These are phyloP conservation scores for Epichloe gansuensis DNA, from an alignment of 2,329 filamentous ascomycete genomes.

Conservation along the genomic window DNA sequence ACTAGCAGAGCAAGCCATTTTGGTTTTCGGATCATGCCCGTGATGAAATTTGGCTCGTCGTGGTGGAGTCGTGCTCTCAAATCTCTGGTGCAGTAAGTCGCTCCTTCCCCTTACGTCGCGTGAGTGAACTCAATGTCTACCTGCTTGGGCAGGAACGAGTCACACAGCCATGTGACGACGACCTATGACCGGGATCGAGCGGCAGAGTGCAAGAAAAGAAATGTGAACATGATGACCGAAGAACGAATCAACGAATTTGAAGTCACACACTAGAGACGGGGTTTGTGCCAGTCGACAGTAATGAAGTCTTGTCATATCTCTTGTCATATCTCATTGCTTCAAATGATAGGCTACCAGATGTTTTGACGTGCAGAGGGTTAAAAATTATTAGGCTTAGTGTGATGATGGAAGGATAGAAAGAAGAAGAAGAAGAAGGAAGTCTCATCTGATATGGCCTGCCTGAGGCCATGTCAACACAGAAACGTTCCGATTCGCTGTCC, in stretches of 20 bases:
- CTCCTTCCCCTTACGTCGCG: not conserved
- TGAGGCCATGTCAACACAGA: conserved; percentile 3
- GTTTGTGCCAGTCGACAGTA: not conserved
- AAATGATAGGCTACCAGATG: not conserved
- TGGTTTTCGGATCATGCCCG: not conserved
- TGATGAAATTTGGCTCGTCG: not conserved
- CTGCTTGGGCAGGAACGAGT: not conserved
- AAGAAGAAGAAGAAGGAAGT: not conserved
- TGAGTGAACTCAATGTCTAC: not conserved
- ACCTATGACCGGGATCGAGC: no score
- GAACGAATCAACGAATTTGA: not conserved
- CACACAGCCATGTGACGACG: not conserved
- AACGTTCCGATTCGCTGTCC: conserved; percentile 4
- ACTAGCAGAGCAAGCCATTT: not conserved
- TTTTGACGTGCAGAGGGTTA: not conserved
- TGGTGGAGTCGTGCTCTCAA: no score
- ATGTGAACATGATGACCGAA: no score
- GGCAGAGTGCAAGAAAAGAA: no score
- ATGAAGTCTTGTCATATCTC: not conserved
- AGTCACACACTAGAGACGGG: not conserved
- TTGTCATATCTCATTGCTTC: not conserved
- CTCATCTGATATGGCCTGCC: not conserved
- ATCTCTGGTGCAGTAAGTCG: not conserved
- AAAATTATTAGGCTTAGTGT: no score
- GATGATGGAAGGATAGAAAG: not conserved